Base-by-base conservation (phyloP, 805 yeast species). In the Phaffomyces thermotolerans region DNA sequence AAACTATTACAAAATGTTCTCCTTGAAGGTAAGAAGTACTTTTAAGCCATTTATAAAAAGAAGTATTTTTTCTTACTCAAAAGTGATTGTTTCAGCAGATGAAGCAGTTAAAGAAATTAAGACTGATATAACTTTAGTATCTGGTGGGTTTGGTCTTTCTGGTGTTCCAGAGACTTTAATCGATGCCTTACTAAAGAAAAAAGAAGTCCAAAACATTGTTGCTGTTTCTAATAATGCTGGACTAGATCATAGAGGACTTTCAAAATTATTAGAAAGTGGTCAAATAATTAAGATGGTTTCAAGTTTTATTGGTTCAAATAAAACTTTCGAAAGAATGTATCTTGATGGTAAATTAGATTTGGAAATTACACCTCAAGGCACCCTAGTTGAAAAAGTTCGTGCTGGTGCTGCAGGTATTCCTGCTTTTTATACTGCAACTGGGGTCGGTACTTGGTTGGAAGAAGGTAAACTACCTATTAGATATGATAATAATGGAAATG, bases 141-240 rank as follows among this genome's bases (percentile, higher is more conserved):
- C 71, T 15, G 78, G 78, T 15, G 78, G 78, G 3, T 72, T 72
- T 53, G 78, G 78, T 0, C 52, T 71, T 17, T 64, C 71, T 45
- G 78, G 78, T 6, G 63, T 71, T 5, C 75, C 78, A 3, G 73
- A 69, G 37, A 68, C 73, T 3, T 56, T 70, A 23, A 65, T 72
- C 36, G 56, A 60, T 36, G 76, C 65, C 20, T 52, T 72, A 22
- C 43, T 60, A 23, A 51, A 56, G 13, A 60, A 60, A 22, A 54
- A 63, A 2, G 62, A 62, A 2, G 57, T 73, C 39, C 56, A 50
- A 14, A 54, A 66, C 37, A 60, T 73, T 33, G 69, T 73, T 2
- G 71, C 66, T 4, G 73, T 68, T 3, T 71, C 76, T 15, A 73
- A 73, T 54, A 73, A 73, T 47, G 75, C 73, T 15, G 78, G 77